phyloP scores from a whole-genome alignment of 495 filamentous ascomycete genomes.

The Penicillium atrosanguineum region DNA sequence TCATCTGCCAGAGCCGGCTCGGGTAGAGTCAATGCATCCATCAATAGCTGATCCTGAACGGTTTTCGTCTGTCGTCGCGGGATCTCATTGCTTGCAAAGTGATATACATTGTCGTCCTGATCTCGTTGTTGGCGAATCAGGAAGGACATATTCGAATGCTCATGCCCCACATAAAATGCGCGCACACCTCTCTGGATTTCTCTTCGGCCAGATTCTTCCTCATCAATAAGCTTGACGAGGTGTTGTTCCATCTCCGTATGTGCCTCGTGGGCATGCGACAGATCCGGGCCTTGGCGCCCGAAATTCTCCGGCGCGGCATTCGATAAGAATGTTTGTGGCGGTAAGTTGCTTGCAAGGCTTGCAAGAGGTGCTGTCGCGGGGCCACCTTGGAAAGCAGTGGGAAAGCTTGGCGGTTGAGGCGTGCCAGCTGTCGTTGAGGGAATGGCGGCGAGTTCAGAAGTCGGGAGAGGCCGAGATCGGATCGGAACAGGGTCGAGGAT shows the following conservation, averaged over 20 bases:
- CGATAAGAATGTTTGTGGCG: slow-evolving; percentile 23
- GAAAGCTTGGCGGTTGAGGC: slow-evolving; percentile 28
- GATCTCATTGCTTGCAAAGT: slow-evolving; percentile 49
- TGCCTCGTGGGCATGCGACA: slow-evolving; percentile 33
- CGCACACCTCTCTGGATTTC: slow-evolving; percentile 47
- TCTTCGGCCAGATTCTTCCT: slow-evolving; percentile 39
- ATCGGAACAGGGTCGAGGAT: slow-evolving; percentile 51
- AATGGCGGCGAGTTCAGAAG: slow-evolving; percentile 25
- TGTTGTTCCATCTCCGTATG: slow-evolving; percentile 42
- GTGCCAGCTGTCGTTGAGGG: slow-evolving; percentile 20
- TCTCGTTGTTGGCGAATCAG: slow-evolving; percentile 49
- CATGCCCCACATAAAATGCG: slow-evolving; percentile 50
- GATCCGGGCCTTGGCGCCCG: slow-evolving; percentile 27
- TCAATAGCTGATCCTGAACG: slow-evolving; percentile 47
- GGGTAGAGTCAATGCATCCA: slow-evolving; percentile 47
- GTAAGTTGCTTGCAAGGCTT: slow-evolving; percentile 15
- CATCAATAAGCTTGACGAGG: slow-evolving; percentile 46
- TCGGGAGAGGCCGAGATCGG: slow-evolving; percentile 40
- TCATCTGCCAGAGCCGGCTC: slow-evolving; percentile 46
- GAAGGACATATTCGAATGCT: slow-evolving; percentile 52
- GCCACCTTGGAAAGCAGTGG: slow-evolving; percentile 27
- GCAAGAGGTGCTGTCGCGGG: slow-evolving; percentile 20
- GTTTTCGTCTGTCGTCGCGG: slow-evolving; percentile 43
- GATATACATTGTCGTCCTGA: slow-evolving; percentile 45
- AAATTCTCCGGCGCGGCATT: slow-evolving; percentile 25